Evolutionary conservation across 257 asterid species (phyloP).

Genomic region (Forsythia suspensa): DNA sequence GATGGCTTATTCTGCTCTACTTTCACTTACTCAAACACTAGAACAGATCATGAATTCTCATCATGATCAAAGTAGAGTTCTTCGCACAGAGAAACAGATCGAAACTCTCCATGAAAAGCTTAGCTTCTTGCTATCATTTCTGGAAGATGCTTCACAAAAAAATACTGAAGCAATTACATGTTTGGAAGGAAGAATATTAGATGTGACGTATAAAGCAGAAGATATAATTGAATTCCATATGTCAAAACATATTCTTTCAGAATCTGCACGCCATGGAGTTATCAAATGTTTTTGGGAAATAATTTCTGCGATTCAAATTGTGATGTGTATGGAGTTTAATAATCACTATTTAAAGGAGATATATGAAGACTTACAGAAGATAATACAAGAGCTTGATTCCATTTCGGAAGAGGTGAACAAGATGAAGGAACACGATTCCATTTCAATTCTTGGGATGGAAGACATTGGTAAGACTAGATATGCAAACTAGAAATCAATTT

Average conservation of each 20-base stretch:
- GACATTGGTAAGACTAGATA: neutral
- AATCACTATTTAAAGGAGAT: too few relatives aligned
- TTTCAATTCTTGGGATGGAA: too few relatives aligned
- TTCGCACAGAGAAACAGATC: neutral
- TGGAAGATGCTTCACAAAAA: neutral
- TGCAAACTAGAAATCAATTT: too few relatives aligned
- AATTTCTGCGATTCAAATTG: too few relatives aligned
- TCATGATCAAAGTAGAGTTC: neutral
- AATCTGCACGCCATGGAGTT: neutral
- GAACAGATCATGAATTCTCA: neutral
- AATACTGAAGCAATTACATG: neutral
- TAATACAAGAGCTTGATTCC: neutral
- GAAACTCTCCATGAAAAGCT: neutral
- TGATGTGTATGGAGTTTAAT: neutral
- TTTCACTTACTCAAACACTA: neutral
- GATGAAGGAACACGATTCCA: neutral
- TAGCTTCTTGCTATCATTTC: neutral
- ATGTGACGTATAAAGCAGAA: neutral
- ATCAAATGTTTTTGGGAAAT: too few relatives aligned
- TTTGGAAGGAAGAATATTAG: conserved; percentile 1
- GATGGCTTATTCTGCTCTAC: conserved; percentile 17
- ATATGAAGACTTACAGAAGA: too few relatives aligned
- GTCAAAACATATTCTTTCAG: neutral
- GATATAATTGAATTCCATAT: neutral
- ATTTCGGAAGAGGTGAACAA: neutral